These are phyloP conservation scores for Dalbergia cultrata DNA, from an alignment of 306 rosid genomes.

Conservation along the genomic window DNA sequence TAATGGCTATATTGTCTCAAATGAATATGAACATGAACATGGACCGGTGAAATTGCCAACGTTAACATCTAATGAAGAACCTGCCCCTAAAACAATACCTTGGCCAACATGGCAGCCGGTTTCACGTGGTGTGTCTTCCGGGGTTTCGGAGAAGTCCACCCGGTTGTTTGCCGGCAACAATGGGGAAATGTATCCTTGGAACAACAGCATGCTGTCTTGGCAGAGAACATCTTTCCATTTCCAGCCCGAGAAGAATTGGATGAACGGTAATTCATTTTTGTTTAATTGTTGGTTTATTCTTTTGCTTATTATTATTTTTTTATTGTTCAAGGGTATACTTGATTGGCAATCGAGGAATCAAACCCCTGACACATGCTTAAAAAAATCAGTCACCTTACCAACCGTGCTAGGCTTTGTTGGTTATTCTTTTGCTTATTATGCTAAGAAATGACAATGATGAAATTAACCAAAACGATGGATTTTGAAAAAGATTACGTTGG, in stretches of 20 bases:
- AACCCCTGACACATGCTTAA: too few relatives aligned
- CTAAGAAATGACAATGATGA: neutral
- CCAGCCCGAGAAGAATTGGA: slow-evolving; percentile 93
- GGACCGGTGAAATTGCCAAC: slow-evolving; percentile 34
- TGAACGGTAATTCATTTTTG: slow-evolving; percentile 69
- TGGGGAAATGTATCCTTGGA: slow-evolving; percentile 67
- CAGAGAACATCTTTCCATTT: slow-evolving; percentile 92
- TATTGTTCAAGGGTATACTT: too few relatives aligned
- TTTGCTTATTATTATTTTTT: neutral
- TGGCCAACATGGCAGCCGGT: slow-evolving; percentile 32
- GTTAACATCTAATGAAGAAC: neutral
- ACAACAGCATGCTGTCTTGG: slow-evolving; percentile 81
- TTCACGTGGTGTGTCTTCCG: slow-evolving; percentile 71
- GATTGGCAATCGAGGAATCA: too few relatives aligned
- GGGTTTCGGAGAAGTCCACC: slow-evolving; percentile 79
- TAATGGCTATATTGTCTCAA: slow-evolving; percentile 7
- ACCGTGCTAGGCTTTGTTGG: too few relatives aligned
- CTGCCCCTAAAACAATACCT: neutral
- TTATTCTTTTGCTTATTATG: neutral
- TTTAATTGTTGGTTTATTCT: neutral
- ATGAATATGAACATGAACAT: neutral
- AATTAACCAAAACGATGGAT: neutral
- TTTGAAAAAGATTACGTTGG: neutral
- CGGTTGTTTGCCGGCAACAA: slow-evolving; percentile 17
- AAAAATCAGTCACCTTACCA: too few relatives aligned